Evolutionary conservation across 1,139 yeast species (phyloP).

Genomic region (Zygosaccharomyces sapae): DNA sequence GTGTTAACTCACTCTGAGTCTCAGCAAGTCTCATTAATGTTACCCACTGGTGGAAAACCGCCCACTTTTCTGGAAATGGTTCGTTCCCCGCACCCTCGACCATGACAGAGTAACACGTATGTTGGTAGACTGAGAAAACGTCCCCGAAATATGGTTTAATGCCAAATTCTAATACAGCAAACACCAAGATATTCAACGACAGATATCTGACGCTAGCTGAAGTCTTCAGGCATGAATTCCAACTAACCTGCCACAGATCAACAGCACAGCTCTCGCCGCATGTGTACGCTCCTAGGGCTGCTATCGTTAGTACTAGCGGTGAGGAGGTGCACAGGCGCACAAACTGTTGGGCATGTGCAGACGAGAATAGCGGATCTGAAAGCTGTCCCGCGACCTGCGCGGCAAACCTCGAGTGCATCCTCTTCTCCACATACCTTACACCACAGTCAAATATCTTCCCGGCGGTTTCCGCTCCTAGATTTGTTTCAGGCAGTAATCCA

Average conservation of each 20-base stretch:
- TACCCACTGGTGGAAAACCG: constrained; percentile 18
- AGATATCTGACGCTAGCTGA: constrained; percentile 12
- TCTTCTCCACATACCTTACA: not conserved
- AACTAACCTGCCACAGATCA: constrained; percentile 15
- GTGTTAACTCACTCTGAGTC: constrained; percentile 13
- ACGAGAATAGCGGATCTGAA: not conserved
- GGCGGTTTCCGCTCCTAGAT: not conserved
- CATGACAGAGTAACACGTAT: constrained; percentile 10
- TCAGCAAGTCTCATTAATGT: constrained; percentile 13
- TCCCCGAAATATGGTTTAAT: constrained; percentile 3
- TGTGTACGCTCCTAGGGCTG: constrained; percentile 8
- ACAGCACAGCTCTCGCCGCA: constrained; percentile 5
- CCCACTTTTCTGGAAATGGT: constrained; percentile 18
- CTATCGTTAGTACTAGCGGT: constrained; percentile 1
- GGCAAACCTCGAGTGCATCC: constrained; percentile 4
- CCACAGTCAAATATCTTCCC: constrained; percentile 3
- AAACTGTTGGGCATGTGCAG: not conserved
- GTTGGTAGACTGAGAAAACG: constrained; percentile 16
- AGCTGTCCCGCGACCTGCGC: not conserved
- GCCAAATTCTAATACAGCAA: constrained; percentile 9
- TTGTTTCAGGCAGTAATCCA: constrained; percentile 1
- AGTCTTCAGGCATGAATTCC: constrained; percentile 16
- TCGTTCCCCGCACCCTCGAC: constrained; percentile 7
- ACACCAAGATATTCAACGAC: constrained; percentile 12
- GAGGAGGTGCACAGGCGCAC: constrained; percentile 1